Evolutionary conservation across 495 filamentous ascomycete species (phyloP).

Genomic region (Penicillium cataractarum): DNA sequence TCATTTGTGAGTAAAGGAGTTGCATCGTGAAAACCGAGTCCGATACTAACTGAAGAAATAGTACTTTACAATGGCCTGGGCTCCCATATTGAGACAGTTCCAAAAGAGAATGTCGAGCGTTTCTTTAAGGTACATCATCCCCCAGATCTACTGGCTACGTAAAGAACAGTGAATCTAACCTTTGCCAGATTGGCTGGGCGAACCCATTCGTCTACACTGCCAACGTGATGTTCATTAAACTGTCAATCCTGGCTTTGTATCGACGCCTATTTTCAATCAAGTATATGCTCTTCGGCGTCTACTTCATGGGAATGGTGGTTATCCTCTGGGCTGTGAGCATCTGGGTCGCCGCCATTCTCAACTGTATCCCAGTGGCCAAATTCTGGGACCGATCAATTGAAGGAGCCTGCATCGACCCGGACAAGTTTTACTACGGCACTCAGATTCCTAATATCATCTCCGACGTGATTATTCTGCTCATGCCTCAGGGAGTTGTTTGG

Average conservation of each 20-base stretch:
- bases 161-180: background rate
- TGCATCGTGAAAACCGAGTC: too few species aligned
- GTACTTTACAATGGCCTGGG: slow-evolving; percentile 40
- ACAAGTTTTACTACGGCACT: slow-evolving; percentile 37
- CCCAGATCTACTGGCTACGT: background rate
- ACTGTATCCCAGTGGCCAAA: slow-evolving; percentile 39
- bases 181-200: slow-evolving; percentile 28
- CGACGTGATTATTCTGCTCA: slow-evolving; percentile 44
- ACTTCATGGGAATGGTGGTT: slow-evolving; percentile 31
- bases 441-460: slow-evolving; percentile 47
- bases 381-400: slow-evolving; percentile 34
- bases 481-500: slow-evolving; percentile 53
- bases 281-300: slow-evolving; percentile 31
- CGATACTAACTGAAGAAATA: slow-evolving; percentile 8
- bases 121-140: slow-evolving; percentile 32
- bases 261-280: slow-evolving; percentile 39
- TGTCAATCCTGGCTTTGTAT: slow-evolving; percentile 49
- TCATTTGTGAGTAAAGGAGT: slow-evolving; percentile 26
- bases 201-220: slow-evolving; percentile 39
- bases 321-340: slow-evolving; percentile 37
- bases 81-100: slow-evolving; percentile 38
- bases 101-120: slow-evolving; percentile 28
- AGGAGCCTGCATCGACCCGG: slow-evolving; percentile 36
- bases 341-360: slow-evolving; percentile 31
- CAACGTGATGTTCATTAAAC: slow-evolving; percentile 40